Conservation (phyloP, 2,329 filamentous ascomycete species). For the Iodosphaeria phyllophila region DNA sequence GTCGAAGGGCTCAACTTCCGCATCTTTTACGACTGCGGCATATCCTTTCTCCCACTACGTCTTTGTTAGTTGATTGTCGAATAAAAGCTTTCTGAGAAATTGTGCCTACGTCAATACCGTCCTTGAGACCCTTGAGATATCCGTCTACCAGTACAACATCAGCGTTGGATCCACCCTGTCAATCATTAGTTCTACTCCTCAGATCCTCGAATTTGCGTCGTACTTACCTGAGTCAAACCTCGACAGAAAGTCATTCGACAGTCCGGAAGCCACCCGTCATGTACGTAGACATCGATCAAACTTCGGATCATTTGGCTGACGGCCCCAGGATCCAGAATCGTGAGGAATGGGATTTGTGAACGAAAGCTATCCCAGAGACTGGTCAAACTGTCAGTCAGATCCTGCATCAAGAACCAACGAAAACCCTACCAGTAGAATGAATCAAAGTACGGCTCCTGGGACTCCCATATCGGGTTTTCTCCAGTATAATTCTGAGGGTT, state of each 20-base stretch:
- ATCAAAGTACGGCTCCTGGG: conserved; percentile 52
- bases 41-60: conserved; percentile 47
- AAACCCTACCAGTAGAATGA: conserved; percentile 49
- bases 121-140: conserved; percentile 43
- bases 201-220: background rate
- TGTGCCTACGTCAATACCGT: conserved; percentile 28
- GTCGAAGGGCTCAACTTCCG: conserved; percentile 49
- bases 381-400: conserved; percentile 3
- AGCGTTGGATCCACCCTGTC: conserved; percentile 53
- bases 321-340: conserved; percentile 43
- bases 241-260: conserved; percentile 62
- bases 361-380: conserved; percentile 54
- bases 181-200: conserved; percentile 10
- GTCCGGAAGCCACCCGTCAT: conserved; percentile 55
- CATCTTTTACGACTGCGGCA: conserved; percentile 53
- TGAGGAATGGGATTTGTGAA: conserved; percentile 50
- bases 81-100: background rate
- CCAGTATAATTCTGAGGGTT: conserved; percentile 58
- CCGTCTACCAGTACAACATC: conserved; percentile 51
- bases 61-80: conserved; percentile 4
- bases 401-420: background rate
- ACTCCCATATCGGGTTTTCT: conserved; percentile 51
- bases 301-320: conserved; percentile 51
- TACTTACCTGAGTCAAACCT: conserved; percentile 42
- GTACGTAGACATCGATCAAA: conserved; percentile 51